These are phyloP conservation scores for Tolypocladium endophyticum DNA, from an alignment of 2,329 filamentous ascomycete species.

Conservation along the genomic window DNA sequence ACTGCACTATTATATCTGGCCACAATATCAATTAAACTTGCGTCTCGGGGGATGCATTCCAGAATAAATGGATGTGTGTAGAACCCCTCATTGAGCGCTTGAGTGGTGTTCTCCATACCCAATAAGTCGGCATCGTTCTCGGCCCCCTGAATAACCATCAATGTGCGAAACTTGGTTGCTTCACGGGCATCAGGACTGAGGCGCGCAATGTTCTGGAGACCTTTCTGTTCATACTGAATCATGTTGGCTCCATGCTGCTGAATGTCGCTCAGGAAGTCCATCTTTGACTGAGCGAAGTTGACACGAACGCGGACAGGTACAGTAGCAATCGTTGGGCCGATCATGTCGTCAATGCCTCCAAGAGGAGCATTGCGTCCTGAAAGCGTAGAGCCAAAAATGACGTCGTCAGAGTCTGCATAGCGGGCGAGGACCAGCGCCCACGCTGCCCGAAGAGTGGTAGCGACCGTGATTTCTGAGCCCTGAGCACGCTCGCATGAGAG, in stretches of 20 bases:
- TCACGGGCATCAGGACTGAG: constrained; percentile 6
- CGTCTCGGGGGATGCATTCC: neutral
- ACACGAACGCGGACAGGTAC: constrained; percentile 14
- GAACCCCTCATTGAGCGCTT: neutral
- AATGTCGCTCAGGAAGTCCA: constrained; percentile 8
- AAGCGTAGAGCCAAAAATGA: constrained; percentile 15
- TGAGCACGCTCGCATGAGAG: neutral
- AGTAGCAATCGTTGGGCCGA: constrained; percentile 19
- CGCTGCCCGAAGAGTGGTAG: constrained; percentile 13
- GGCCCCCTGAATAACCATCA: constrained; percentile 14
- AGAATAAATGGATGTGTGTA: neutral
- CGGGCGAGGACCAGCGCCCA: constrained; percentile 13
- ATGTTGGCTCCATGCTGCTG: constrained; percentile 2
- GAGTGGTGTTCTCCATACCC: neutral
- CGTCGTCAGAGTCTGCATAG: constrained; percentile 9
- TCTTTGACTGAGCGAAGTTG: constrained; percentile 2
- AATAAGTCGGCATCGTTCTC: neutral
- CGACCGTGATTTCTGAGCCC: constrained; percentile 3
- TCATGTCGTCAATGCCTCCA: constrained; percentile 13
- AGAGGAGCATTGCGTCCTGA: constrained; percentile 18
- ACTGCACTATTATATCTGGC: neutral
- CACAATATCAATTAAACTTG: neutral
- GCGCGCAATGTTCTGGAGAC: constrained; percentile 11
- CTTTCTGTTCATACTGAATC: constrained; percentile 10
- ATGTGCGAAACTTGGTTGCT: constrained; percentile 14